These are phyloP conservation scores for Suillus lakei DNA, from an alignment of 768 basidiomycete species.

Conservation along the genomic window DNA sequence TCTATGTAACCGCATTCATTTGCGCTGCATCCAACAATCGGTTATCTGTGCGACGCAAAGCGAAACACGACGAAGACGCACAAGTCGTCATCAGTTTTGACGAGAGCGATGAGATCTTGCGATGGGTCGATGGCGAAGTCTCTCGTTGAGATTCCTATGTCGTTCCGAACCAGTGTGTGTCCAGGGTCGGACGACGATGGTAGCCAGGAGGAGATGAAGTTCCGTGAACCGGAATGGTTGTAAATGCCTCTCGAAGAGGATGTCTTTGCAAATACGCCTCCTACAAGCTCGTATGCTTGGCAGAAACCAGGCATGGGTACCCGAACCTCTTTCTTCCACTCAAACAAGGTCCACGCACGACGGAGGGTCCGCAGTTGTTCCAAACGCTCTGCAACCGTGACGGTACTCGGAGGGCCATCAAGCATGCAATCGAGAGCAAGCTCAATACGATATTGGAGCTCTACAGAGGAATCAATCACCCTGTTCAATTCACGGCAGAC, in stretches of 20 bases:
- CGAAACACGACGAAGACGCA: slow-evolving; percentile 10
- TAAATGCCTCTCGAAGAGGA: slow-evolving; percentile 17
- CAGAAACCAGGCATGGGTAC: slow-evolving; percentile 42
- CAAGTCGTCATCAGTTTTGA: slow-evolving; percentile 32
- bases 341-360: slow-evolving; percentile 38
- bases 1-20: slow-evolving; percentile 24
- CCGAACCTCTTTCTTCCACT: slow-evolving; percentile 25
- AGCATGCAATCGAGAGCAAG: slow-evolving; percentile 44
- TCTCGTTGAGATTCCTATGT: slow-evolving; percentile 47
- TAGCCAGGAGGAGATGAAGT: slow-evolving; percentile 25
- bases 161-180: slow-evolving; percentile 28
- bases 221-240: slow-evolving; percentile 31
- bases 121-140: slow-evolving; percentile 72
- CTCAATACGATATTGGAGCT: slow-evolving; percentile 45
- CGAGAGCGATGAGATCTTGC: slow-evolving; percentile 59
- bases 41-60: too few relatives aligned
- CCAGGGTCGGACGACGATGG: slow-evolving; percentile 17
- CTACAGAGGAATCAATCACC: slow-evolving; percentile 29
- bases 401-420: slow-evolving; percentile 15
- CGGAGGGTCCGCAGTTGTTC: slow-evolving; percentile 39
- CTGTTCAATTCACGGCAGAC: slow-evolving; percentile 25
- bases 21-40: not conserved
- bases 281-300: slow-evolving; percentile 65
- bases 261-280: slow-evolving; percentile 58
- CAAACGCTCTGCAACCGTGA: slow-evolving; percentile 37